Evolutionary conservation across 441 rosid genomes (phyloP).

Genomic region (Arabidopsis hybrid): DNA sequence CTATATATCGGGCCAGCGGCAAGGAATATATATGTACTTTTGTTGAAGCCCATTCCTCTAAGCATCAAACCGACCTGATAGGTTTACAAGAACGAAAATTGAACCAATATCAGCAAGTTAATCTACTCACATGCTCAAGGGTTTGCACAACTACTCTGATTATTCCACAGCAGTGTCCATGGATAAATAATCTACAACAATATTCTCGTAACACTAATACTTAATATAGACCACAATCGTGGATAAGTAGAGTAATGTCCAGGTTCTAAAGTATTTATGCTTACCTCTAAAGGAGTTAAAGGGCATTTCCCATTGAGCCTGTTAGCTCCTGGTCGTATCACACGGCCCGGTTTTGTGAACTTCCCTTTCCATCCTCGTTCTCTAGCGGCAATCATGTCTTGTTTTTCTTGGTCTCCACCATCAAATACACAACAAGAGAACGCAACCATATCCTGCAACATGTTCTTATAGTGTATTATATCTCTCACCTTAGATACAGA

Average conservation of each 20-base stretch:
- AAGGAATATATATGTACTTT: conserved; percentile 81
- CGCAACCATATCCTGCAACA: conserved; percentile 98
- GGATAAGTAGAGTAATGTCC: not conserved
- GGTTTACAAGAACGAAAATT: conserved; percentile 10
- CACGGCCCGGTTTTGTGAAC: conserved; percentile 98
- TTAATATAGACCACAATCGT: not conserved
- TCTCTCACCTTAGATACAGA: conserved; percentile 16
- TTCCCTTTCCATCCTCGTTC: conserved; percentile 99
- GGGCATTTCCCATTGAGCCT: conserved; percentile 99
- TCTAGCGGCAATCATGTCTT: conserved; percentile 94
- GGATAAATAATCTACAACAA: not conserved
- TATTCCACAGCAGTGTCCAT: conserved; percentile 1
- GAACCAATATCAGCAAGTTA: conserved; percentile 1
- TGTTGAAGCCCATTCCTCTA: conserved; percentile 99
- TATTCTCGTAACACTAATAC: not conserved
- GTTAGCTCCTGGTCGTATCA: conserved; percentile 96
- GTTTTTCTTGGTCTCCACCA: conserved; percentile 86
- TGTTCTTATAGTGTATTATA: conserved; percentile 24
- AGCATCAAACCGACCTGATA: conserved; percentile 97
- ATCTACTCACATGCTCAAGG: conserved; percentile 27
- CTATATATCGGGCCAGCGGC: conserved; percentile 97
- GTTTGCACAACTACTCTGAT: conserved; percentile 9
- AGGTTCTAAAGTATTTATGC: conserved; percentile 17
- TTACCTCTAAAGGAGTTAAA: conserved; percentile 98
- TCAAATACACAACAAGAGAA: conserved; percentile 99